phyloP scores from a whole-genome alignment of 805 yeast genomes.

The Wickerhamomyces kurtzmanii region DNA sequence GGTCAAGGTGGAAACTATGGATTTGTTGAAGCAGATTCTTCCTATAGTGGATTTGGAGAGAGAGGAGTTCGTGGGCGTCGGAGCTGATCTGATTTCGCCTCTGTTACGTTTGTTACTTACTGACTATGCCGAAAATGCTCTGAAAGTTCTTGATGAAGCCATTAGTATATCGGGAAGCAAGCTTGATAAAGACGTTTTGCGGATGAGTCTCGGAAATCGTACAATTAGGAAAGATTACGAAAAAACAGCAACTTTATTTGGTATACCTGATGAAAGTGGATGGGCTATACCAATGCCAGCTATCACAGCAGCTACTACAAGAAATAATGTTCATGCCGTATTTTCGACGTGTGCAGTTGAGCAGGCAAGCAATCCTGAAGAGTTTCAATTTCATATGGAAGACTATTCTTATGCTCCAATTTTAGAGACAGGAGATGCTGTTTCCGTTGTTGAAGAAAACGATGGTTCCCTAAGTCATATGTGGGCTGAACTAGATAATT shows the following conservation, averaged over 20 bases:
- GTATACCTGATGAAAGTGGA: constrained; percentile 90
- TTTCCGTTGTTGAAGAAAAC: constrained; percentile 45
- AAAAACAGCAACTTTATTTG: constrained; percentile 81
- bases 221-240: constrained; percentile 75
- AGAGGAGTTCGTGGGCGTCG: constrained; percentile 79
- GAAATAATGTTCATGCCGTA: constrained; percentile 93
- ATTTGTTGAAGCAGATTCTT: constrained; percentile 59
- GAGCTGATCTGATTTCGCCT: constrained; percentile 93
- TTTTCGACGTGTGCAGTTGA: constrained; percentile 62
- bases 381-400: constrained; percentile 44
- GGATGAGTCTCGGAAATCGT: constrained; percentile 84
- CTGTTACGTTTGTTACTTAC: constrained; percentile 69
- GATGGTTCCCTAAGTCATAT: constrained; percentile 78
- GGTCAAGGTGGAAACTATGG: constrained; percentile 77
- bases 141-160: constrained; percentile 84
- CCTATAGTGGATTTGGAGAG: constrained; percentile 69
- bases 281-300: constrained; percentile 98
- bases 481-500: constrained; percentile 87
- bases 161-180: constrained; percentile 81
- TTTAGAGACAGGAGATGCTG: constrained; percentile 24
- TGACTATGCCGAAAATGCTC: constrained; percentile 80
- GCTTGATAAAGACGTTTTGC: constrained; percentile 80
- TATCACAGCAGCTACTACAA: constrained; percentile 75
- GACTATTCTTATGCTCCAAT: constrained; percentile 36
- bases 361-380: constrained; percentile 21